These are phyloP conservation scores for Dipteronia sinensis DNA, from an alignment of 345 rosid species.

Conservation along the genomic window DNA sequence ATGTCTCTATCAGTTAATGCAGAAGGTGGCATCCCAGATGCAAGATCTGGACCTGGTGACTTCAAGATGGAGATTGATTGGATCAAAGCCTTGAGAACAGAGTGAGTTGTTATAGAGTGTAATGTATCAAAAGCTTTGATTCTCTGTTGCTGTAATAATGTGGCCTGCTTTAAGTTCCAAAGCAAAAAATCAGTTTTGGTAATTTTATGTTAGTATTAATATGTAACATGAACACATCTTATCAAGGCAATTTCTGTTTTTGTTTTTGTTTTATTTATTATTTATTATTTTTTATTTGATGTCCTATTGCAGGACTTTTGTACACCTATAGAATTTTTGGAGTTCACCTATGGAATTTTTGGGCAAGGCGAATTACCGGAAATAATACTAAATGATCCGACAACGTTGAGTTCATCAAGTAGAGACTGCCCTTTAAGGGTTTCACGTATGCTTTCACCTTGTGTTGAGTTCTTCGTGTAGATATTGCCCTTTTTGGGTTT, in stretches of 20 bases:
- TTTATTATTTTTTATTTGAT: no score
- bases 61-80: conserved; percentile 78
- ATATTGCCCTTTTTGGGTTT: no score
- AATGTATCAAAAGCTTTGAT: background rate
- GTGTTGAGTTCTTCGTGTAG: no score
- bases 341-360: background rate
- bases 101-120: background rate
- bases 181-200: background rate
- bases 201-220: background rate
- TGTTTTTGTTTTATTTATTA: background rate
- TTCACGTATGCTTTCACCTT: no score
- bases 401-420: no score
- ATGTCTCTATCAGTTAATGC: conserved; percentile 90
- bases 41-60: conserved; percentile 77
- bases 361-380: background rate
- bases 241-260: background rate
- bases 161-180: background rate
- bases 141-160: background rate
- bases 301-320: background rate
- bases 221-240: conserved; percentile 6
- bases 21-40: conserved; percentile 69
- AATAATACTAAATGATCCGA: no score
- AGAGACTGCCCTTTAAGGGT: no score
- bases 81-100: conserved; percentile 69
- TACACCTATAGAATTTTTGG: background rate